Evolutionary conservation across 768 basidiomycete genomes (phyloP).

Genomic region (Kwoniella heveanensis): DNA sequence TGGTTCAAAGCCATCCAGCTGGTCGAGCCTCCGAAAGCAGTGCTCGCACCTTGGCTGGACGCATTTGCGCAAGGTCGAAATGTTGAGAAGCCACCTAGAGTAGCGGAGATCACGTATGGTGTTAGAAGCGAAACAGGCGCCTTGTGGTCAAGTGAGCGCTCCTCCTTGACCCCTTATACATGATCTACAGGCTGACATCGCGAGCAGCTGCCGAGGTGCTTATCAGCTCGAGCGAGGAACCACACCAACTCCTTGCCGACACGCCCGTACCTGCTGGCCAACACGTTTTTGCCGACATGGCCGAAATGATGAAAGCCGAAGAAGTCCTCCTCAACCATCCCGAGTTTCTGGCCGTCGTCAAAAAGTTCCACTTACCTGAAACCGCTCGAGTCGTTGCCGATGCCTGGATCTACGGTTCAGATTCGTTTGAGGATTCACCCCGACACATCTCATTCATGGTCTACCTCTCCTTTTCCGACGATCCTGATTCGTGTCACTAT

Average conservation of each 20-base stretch:
- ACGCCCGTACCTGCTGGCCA: not conserved
- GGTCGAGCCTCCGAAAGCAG: too few relatives aligned
- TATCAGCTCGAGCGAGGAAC: too few relatives aligned
- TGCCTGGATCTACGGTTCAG: conserved; percentile 24
- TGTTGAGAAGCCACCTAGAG: too few relatives aligned
- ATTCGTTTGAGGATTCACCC: conserved; percentile 7
- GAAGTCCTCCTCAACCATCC: conserved; percentile 20
- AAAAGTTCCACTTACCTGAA: conserved; percentile 17
- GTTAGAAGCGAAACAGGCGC: too few relatives aligned
- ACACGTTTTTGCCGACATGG: conserved; percentile 24
- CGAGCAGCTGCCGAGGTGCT: too few relatives aligned
- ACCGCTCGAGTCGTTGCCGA: conserved; percentile 28
- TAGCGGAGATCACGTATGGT: too few relatives aligned
- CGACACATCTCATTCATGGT: conserved; percentile 30
- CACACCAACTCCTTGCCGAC: too few relatives aligned
- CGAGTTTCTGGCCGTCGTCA: conserved; percentile 22
- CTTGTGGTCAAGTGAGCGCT: too few relatives aligned
- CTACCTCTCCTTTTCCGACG: conserved; percentile 16
- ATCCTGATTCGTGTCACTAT: conserved; percentile 32
- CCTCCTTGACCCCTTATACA: too few relatives aligned
- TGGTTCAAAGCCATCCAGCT: too few relatives aligned
- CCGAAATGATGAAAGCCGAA: conserved; percentile 29
- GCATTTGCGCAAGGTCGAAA: too few relatives aligned
- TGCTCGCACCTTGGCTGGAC: too few relatives aligned
- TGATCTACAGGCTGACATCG: not conserved